Conservation (phyloP, 495 filamentous ascomycete species). For the Barbatosphaeria neglecta region DNA sequence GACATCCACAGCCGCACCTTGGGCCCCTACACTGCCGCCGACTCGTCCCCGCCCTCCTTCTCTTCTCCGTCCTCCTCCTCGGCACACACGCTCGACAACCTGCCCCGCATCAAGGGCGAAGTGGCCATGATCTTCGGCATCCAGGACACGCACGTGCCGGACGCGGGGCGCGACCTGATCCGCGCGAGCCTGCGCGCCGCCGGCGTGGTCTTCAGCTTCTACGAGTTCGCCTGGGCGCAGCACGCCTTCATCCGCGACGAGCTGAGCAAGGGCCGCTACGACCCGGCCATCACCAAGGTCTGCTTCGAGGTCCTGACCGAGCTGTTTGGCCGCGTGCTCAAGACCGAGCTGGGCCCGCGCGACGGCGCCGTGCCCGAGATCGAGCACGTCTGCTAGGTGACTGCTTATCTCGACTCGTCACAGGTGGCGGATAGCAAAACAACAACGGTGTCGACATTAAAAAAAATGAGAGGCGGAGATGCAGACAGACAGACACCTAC, state of each 20-base stretch:
- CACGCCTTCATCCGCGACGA: conserved; percentile 97
- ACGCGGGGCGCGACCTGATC: conserved; percentile 76
- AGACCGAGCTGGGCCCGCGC: conserved; percentile 56
- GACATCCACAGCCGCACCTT: conserved; percentile 74
- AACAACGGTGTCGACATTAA: too few relatives aligned
- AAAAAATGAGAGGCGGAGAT: too few relatives aligned
- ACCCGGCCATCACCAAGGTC: conserved; percentile 74
- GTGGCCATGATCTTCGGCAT: conserved; percentile 86
- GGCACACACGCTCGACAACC: conserved; percentile 34
- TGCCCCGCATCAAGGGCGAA: conserved; percentile 62
- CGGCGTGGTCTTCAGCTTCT: conserved; percentile 66
- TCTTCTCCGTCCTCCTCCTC: conserved; percentile 16
- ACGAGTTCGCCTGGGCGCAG: conserved; percentile 85
- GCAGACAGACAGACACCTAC: too few relatives aligned
- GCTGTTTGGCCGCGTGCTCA: conserved; percentile 68
- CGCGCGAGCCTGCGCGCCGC: conserved; percentile 68
- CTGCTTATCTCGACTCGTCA: too few relatives aligned
- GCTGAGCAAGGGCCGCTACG: conserved; percentile 83
- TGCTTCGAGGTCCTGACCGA: conserved; percentile 89
- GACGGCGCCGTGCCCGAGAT: conserved; percentile 36
- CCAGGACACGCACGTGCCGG: conserved; percentile 80
- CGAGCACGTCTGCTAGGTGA: conserved; percentile 53
- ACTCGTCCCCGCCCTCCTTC: conserved; percentile 17
- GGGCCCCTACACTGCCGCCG: conserved; percentile 32
- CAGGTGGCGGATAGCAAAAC: too few relatives aligned